These are phyloP conservation scores for Diplodia corticola DNA, from an alignment of 2,329 filamentous ascomycete species.

Conservation along the genomic window DNA sequence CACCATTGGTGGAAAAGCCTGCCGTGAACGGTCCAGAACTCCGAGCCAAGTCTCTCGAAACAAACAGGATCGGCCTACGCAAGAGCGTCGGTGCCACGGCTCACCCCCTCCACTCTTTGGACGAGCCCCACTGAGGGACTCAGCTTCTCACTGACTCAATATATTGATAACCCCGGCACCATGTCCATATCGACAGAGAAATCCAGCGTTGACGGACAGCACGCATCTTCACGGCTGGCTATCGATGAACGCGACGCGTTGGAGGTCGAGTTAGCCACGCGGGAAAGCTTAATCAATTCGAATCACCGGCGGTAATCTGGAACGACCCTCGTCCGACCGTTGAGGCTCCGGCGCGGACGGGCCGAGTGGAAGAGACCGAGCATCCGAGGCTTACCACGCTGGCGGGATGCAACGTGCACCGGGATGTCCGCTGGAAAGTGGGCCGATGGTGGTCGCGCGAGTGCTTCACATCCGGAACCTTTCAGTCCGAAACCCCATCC, in stretches of 20 bases:
- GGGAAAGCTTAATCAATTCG: not conserved
- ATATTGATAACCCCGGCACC: too few species aligned
- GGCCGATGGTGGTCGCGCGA: not conserved
- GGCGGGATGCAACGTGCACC: not conserved
- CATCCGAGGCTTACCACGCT: constrained; percentile 4
- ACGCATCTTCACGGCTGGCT: too few species aligned
- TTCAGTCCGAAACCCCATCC: not conserved
- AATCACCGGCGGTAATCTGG: not conserved
- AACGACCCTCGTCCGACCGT: constrained; percentile 7
- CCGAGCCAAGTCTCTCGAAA: not conserved
- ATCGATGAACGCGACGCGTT: too few species aligned
- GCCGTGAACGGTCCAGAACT: not conserved
- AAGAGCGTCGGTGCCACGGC: not conserved
- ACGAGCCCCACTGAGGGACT: too few species aligned
- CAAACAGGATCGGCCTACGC: not conserved
- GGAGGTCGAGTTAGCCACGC: not conserved
- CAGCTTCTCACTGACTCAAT: too few species aligned
- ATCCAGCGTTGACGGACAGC: too few species aligned
- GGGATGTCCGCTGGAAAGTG: not conserved
- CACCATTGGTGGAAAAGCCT: not conserved
- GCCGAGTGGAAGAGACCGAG: constrained; percentile 1
- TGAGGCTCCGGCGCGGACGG: not conserved
- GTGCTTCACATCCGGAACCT: not conserved
- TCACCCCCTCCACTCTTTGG: too few species aligned
- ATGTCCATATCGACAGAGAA: too few species aligned